Conservation (phyloP, 352 stramenopile species). For the Thraustochytrium sp. region DNA sequence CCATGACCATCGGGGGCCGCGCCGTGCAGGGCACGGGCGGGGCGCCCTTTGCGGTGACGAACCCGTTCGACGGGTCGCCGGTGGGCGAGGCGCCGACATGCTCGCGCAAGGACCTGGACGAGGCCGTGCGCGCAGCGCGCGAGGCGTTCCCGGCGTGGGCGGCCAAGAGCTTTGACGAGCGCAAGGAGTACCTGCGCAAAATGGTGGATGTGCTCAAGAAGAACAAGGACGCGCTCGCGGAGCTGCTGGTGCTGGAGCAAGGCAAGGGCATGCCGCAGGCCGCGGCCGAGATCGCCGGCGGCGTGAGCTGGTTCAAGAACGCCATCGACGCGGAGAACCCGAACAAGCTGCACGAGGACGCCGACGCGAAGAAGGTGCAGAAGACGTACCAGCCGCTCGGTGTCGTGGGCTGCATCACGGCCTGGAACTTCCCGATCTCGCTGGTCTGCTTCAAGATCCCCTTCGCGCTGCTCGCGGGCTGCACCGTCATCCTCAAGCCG, state of each 20-base stretch:
- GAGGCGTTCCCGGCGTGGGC: slow-evolving; percentile 7
- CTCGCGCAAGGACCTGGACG: not conserved
- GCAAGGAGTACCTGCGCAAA: not conserved
- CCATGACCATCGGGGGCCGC: not conserved
- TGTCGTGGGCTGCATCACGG: slow-evolving; percentile 87
- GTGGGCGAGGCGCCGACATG: slow-evolving; percentile 8
- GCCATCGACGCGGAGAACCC: not conserved
- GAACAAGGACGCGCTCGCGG: slow-evolving; percentile 60
- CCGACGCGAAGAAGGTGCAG: not conserved
- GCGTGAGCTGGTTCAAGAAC: not conserved
- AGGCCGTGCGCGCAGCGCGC: not conserved
- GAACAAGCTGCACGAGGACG: not conserved
- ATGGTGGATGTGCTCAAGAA: not conserved
- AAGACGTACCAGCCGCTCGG: slow-evolving; percentile 74
- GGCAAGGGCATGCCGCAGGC: slow-evolving; percentile 91
- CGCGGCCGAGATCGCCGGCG: slow-evolving; percentile 51
- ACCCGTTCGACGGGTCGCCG: slow-evolving; percentile 23
- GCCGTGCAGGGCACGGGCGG: not conserved
- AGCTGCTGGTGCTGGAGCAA: slow-evolving; percentile 92
- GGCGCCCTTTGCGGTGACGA: slow-evolving; percentile 35
- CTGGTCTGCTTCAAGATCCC: slow-evolving; percentile 74
- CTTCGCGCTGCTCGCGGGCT: slow-evolving; percentile 81
- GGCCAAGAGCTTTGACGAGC: not conserved
- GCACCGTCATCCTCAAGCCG: slow-evolving; percentile 91
- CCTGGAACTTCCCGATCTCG: slow-evolving; percentile 93